These are phyloP conservation scores for Lablab purpureus DNA, from an alignment of 306 rosid genomes.

Conservation along the genomic window DNA sequence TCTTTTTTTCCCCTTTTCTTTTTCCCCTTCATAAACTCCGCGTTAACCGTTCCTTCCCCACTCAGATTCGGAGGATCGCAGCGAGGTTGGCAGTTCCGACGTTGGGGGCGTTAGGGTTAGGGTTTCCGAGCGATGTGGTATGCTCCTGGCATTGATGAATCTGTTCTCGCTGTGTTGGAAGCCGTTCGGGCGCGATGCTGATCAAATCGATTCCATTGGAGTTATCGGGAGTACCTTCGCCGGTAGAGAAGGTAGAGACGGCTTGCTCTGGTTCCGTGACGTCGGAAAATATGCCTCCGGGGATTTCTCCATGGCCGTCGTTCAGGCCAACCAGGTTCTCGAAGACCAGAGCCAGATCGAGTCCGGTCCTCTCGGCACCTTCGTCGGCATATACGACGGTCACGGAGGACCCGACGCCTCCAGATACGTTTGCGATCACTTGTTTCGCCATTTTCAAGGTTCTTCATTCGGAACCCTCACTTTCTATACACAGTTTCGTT, in stretches of 20 bases:
- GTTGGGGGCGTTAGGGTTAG: conserved; percentile 55
- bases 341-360: conserved; percentile 85
- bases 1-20: background rate
- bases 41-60: conserved; percentile 28
- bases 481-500: conserved; percentile 1
- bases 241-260: conserved; percentile 58
- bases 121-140: conserved; percentile 87
- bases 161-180: conserved; percentile 78
- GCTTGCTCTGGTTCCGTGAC: conserved; percentile 76
- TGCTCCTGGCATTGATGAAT: conserved; percentile 88
- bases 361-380: conserved; percentile 84
- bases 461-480: conserved; percentile 33
- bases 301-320: conserved; percentile 83
- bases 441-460: conserved; percentile 77
- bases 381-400: conserved; percentile 82
- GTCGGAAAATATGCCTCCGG: conserved; percentile 69
- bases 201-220: conserved; percentile 52
- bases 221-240: conserved; percentile 44
- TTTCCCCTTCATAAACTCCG: conserved; percentile 35
- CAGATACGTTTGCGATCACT: conserved; percentile 70
- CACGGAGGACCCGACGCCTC: conserved; percentile 84
- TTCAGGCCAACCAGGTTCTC: conserved; percentile 79
- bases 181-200: conserved; percentile 71
- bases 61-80: conserved; percentile 41
- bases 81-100: conserved; percentile 28